A percentile compares a stretch with the other conserved stretches of the same genome.
These are phyloP conservation scores for Citrus medica DNA, from an alignment of 345 rosid species.

Conservation along the genomic window DNA sequence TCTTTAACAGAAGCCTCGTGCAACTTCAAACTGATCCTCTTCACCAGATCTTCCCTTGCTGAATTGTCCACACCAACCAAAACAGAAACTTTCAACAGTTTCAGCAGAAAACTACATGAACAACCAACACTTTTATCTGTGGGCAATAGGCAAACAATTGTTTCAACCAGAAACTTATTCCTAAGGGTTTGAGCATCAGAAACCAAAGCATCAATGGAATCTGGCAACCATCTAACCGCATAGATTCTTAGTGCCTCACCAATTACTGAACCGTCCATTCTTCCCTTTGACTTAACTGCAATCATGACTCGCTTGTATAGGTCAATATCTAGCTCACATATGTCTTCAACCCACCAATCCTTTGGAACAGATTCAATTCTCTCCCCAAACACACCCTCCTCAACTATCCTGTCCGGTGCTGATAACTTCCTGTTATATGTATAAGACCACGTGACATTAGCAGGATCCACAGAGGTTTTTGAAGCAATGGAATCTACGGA, in stretches of 20 bases:
- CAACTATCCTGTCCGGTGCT: slow-evolving; percentile 43
- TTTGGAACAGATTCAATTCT: slow-evolving; percentile 59
- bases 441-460: slow-evolving; percentile 82
- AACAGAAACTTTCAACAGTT: slow-evolving; percentile 65
- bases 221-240: slow-evolving; percentile 79
- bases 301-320: slow-evolving; percentile 63
- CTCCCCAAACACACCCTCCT: slow-evolving; percentile 41
- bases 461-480: slow-evolving; percentile 70
- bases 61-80: slow-evolving; percentile 57
- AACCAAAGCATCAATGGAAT: slow-evolving; percentile 49
- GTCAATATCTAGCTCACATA: slow-evolving; percentile 77
- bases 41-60: slow-evolving; percentile 47
- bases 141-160: slow-evolving; percentile 66
- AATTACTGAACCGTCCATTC: slow-evolving; percentile 60
- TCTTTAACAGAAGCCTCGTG: slow-evolving; percentile 74
- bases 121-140: slow-evolving; percentile 50
- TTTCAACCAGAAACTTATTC: slow-evolving; percentile 65
- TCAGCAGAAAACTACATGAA: slow-evolving; percentile 76
- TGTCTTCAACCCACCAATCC: slow-evolving; percentile 99
- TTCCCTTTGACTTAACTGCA: slow-evolving; percentile 69
- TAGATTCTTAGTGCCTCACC: slow-evolving; percentile 81
- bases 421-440: slow-evolving; percentile 72
- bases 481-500: slow-evolving; percentile 86
- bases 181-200: slow-evolving; percentile 41
- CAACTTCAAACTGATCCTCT: slow-evolving; percentile 58